A percentile compares a stretch with the other conserved stretches of the same genome.
Conservation (phyloP, 352 stramenopile genomes). For the Aphanomyces cochlioides region DNA sequence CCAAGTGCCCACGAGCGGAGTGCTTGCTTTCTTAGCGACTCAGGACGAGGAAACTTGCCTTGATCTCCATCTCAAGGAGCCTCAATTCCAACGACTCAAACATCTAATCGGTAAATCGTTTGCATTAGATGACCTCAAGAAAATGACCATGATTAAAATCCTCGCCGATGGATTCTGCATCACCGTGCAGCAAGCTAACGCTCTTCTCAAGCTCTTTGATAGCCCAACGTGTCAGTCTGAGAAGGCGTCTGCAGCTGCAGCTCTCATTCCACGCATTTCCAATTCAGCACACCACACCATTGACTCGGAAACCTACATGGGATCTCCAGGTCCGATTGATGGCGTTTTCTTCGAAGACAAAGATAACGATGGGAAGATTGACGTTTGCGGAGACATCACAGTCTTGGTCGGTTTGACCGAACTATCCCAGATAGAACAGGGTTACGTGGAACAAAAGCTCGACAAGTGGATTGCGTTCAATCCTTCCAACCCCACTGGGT, state of each 20-base stretch:
- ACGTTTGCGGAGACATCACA: constrained; percentile 74
- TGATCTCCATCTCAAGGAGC: constrained; percentile 11
- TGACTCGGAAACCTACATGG: constrained; percentile 10
- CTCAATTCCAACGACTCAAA: constrained; percentile 11
- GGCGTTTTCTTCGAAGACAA: constrained; percentile 76
- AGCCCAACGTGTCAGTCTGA: constrained; percentile 64
- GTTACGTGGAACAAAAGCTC: constrained; percentile 61
- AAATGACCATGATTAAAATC: constrained; percentile 57
- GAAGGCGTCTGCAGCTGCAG: constrained; percentile 56
- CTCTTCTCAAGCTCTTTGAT: constrained; percentile 54
- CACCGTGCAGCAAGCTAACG: constrained; percentile 52
- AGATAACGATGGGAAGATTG: constrained; percentile 73
- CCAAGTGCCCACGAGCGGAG: constrained; percentile 9
- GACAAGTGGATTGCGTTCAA: constrained; percentile 81
- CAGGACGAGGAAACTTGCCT: constrained; percentile 21
- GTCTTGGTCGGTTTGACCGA: constrained; percentile 64
- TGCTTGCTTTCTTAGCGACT: not conserved
- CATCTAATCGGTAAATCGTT: constrained; percentile 22
- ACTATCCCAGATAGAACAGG: constrained; percentile 46
- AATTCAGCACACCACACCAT: constrained; percentile 31
- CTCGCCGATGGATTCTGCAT: constrained; percentile 63
- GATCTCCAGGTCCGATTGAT: not conserved
- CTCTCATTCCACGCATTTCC: constrained; percentile 61
- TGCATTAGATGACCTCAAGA: constrained; percentile 23
- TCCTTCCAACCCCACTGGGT: constrained; percentile 58